Base-by-base conservation (phyloP, 176 grass and related monocot genomes). In the Musa beccarii region DNA sequence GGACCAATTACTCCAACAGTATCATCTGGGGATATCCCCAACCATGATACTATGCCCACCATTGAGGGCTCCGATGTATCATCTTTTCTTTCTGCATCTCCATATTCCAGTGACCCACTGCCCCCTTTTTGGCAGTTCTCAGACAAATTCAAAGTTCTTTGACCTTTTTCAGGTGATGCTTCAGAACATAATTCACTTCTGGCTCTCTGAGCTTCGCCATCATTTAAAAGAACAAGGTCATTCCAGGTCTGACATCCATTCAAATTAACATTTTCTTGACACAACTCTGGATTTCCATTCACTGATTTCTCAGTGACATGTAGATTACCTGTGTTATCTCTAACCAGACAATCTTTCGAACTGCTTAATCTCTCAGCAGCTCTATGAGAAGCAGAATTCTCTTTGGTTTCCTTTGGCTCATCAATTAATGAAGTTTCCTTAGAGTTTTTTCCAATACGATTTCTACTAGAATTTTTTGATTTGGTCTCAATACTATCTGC, bases 1-100 rank as follows among this genome's bases (percentile, higher is more conserved):
- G 75, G 20, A 77, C 75, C 75, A 23, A 77, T 53, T 77, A 25
- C 20, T 77, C 34, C 75, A 52, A 77, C 75, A 28, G 66, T 61
- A 66, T 77, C 87, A 86, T 90, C 85, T 22, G 89, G 87, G 71
- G 79, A 96, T 69, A 96, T 76, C 62, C 83, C 84, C 68, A 85
- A 75, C 28, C 63, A 81, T 59, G 84, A 72, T 34, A 88, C 11
- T 49, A 53, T 84, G 54, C 90, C 89, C 52, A 76, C 54, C 0
- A 78, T 83, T 56, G 76, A 85, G 57, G 85, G 26, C 19, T 65
- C 75, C 50, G 73, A 85, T n/a, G 52, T 26, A 68, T 83, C 85
- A 76, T 81, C 80, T 10, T 68, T 81, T 21, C 75, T 72, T 21
- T 79, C 72, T 29, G 19, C 65, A 25, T 66, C 59, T 8, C 29